A percentile compares a stretch with the other conserved stretches of the same genome.
phyloP scores from a whole-genome alignment of 306 rosid genomes.

The Rosa chinensis region DNA sequence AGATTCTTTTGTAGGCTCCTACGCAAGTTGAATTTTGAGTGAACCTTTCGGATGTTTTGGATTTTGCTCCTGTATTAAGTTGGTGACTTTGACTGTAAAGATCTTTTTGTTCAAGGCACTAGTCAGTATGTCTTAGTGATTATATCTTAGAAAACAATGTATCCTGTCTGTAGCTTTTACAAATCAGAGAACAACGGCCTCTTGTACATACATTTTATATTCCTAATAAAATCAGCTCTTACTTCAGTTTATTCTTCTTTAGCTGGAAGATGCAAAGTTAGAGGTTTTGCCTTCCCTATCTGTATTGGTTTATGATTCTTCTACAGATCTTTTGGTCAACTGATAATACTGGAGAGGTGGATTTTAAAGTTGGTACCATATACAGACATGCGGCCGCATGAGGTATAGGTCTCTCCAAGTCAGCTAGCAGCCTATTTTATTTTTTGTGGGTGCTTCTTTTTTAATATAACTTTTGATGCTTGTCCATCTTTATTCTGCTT shows the following conservation, averaged over 20 bases:
- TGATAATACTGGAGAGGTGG: slow-evolving; percentile 27
- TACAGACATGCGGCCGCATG: slow-evolving; percentile 10
- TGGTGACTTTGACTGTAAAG: slow-evolving; percentile 83
- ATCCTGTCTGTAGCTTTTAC: slow-evolving; percentile 76
- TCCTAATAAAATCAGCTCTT: slow-evolving; percentile 74
- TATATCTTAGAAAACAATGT: slow-evolving; percentile 79
- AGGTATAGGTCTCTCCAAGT: slow-evolving; percentile 18
- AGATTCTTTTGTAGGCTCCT: slow-evolving; percentile 88
- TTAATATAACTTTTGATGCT: slow-evolving; percentile 15
- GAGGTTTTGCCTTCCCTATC: slow-evolving; percentile 19
- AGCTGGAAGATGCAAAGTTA: not conserved
- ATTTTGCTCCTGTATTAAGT: slow-evolving; percentile 70
- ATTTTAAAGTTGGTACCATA: slow-evolving; percentile 27
- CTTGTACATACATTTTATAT: slow-evolving; percentile 93
- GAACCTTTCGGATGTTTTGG: slow-evolving; percentile 76
- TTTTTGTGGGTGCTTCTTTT: slow-evolving; percentile 17
- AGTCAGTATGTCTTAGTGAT: slow-evolving; percentile 78
- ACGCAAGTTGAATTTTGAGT: slow-evolving; percentile 82
- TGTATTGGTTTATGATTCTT: slow-evolving; percentile 29
- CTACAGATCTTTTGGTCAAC: slow-evolving; percentile 31
- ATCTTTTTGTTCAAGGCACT: slow-evolving; percentile 84
- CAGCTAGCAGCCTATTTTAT: slow-evolving; percentile 16
- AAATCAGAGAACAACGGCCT: slow-evolving; percentile 71
- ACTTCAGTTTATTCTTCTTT: slow-evolving; percentile 32
- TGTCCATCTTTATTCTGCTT: slow-evolving; percentile 9